Conservation (phyloP, 2,329 filamentous ascomycete genomes). For the Alternaria incomplexa region DNA sequence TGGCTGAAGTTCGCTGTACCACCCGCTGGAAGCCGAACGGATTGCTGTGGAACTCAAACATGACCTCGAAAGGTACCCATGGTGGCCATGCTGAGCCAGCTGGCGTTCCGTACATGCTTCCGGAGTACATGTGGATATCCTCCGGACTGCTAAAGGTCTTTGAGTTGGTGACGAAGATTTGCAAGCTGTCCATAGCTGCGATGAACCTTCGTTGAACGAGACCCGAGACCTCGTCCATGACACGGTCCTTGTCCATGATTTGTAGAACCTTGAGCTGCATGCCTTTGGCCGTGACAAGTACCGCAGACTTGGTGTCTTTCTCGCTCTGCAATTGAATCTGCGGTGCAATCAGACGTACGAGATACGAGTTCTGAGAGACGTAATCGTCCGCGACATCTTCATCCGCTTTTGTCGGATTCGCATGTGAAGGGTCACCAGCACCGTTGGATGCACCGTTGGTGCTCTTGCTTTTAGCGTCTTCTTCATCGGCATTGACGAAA, state of each 20-base stretch:
- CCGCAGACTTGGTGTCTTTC: slow-evolving; percentile 96
- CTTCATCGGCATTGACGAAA: slow-evolving; percentile 76
- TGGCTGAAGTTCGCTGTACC: slow-evolving; percentile 94
- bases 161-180: slow-evolving; percentile 96
- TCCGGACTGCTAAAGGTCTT: slow-evolving; percentile 84
- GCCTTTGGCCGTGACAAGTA: slow-evolving; percentile 93
- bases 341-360: slow-evolving; percentile 91
- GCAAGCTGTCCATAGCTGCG: slow-evolving; percentile 94
- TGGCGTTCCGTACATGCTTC: slow-evolving; percentile 87
- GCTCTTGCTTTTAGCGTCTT: slow-evolving; percentile 32
- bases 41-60: slow-evolving; percentile 94
- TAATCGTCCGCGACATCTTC: slow-evolving; percentile 84
- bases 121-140: slow-evolving; percentile 90
- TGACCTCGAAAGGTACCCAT: slow-evolving; percentile 97
- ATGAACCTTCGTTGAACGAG: slow-evolving; percentile 93
- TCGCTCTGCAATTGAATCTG: slow-evolving; percentile 99
- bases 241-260: slow-evolving; percentile 94
- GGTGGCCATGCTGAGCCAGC: slow-evolving; percentile 91
- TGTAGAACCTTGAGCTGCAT: slow-evolving; percentile 98
- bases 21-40: slow-evolving; percentile 98
- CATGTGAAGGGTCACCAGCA: slow-evolving; percentile 17
- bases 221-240: slow-evolving; percentile 91
- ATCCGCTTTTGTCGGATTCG: slow-evolving; percentile 26
- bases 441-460: not conserved
- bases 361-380: slow-evolving; percentile 89